Base-by-base conservation (phyloP, 2,329 filamentous ascomycete species). In the Epichloe aotearoae region DNA sequence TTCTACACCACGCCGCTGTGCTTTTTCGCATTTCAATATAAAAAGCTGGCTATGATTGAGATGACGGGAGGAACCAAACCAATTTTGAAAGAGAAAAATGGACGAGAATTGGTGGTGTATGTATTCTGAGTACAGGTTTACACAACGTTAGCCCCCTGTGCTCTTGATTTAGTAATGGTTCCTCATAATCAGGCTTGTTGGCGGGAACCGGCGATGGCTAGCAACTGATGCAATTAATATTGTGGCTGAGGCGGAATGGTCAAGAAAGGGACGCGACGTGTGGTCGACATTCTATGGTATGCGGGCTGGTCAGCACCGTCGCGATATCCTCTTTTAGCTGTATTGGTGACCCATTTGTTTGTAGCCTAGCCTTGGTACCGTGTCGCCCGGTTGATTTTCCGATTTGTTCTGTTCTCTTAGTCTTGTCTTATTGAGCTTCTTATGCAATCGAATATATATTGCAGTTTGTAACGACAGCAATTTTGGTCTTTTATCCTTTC, bases 371-470 rank as follows among this genome's bases (percentile, higher is more conserved):
- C 55, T 55, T 52, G 52, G 36, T 44, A 40, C 47, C 47, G 50
- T 23, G 52, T 49, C 49, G 46, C 52, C 56, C 55, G 56, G 51
- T 55, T 55, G 56, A 62, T 61, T 62, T 61, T 58, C 62, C 65
- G 69, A 70, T 65, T 67, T 69, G 69, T 72, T 62, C 60, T 61
- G 54, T 66, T 59, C 62, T 67, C 70, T 70, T 66, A 67, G 69
- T 69, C 72, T 11, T 75, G 68, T 73, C 73, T 64, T 79, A 78
- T 69, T 77, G 71, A 69, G 72, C 72, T 77, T 78, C 71, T 80
- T 79, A 80, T 80, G 73, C 75, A 77, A 77, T 77, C 72, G 73
- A 68, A 70, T 69, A 68, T 68, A 67, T 70, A 30, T 69, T 46
- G 49, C 30, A 20, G 12, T 48, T 46, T 8, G 15, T 44, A 30